phyloP scores from a whole-genome alignment of 1,139 yeast species.

The Zygoascus hellenicus region DNA sequence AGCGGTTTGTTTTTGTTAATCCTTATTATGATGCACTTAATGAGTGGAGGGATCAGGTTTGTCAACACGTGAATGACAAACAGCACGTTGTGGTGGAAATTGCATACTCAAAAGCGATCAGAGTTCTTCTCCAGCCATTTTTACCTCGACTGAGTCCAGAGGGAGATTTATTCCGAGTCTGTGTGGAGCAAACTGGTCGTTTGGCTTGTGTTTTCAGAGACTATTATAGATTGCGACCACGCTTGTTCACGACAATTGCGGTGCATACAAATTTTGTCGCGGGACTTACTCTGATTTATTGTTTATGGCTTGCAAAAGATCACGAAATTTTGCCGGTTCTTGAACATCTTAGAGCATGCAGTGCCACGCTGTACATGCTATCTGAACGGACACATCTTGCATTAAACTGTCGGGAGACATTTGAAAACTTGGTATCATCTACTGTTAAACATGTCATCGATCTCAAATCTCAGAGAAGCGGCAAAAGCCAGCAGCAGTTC shows the following conservation, averaged over 20 bases:
- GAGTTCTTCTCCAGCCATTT: constrained; percentile 54
- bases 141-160: constrained; percentile 51
- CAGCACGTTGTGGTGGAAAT: constrained; percentile 39
- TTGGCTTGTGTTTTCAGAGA: constrained; percentile 53
- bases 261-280: constrained; percentile 59
- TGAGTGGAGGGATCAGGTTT: constrained; percentile 19
- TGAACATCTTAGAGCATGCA: constrained; percentile 55
- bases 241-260: constrained; percentile 55
- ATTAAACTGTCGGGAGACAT: constrained; percentile 51
- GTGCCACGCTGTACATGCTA: constrained; percentile 53
- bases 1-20: constrained; percentile 25
- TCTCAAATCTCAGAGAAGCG: constrained; percentile 16
- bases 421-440: constrained; percentile 54
- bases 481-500: constrained; percentile 1
- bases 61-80: constrained; percentile 9
- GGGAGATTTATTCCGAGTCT: constrained; percentile 50
- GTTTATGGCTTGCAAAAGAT: constrained; percentile 56
- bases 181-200: constrained; percentile 61
- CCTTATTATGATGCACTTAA: constrained; percentile 21
- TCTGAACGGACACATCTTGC: constrained; percentile 58
- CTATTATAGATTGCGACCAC: constrained; percentile 51
- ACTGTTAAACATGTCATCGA: constrained; percentile 37
- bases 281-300: constrained; percentile 54
- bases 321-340: constrained; percentile 27
- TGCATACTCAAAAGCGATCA: constrained; percentile 51